Conservation (phyloP, 495 filamentous ascomycete genomes). For the Aspergillus biplanus region DNA sequence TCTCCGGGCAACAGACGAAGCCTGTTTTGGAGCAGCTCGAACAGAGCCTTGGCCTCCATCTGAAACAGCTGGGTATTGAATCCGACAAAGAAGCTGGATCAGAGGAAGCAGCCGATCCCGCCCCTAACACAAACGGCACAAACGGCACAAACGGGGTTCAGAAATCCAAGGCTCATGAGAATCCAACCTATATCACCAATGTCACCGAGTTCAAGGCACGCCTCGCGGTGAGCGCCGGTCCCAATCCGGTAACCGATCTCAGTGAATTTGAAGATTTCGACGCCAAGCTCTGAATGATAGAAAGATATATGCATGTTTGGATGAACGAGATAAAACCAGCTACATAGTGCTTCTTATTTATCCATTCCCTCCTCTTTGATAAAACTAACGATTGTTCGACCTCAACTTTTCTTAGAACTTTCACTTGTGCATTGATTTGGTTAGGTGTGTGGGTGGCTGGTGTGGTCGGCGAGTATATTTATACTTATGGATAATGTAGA, state of each 20-base stretch:
- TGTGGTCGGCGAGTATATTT: slow-evolving; percentile 7
- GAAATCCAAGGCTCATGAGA: slow-evolving; percentile 22
- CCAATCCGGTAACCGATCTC: slow-evolving; percentile 71
- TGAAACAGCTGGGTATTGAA: slow-evolving; percentile 46
- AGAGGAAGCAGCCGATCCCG: slow-evolving; percentile 24
- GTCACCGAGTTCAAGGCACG: slow-evolving; percentile 77
- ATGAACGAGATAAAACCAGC: background rate
- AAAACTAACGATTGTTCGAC: background rate
- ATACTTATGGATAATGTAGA: slow-evolving; percentile 2
- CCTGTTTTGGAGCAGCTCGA: slow-evolving; percentile 50
- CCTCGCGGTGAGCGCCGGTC: slow-evolving; percentile 67
- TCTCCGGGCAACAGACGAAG: slow-evolving; percentile 46
- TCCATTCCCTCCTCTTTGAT: background rate
- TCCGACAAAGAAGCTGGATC: slow-evolving; percentile 26
- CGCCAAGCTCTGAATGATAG: slow-evolving; percentile 65
- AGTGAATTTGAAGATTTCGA: slow-evolving; percentile 82
- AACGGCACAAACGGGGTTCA: slow-evolving; percentile 32
- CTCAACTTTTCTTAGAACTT: background rate
- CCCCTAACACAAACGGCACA: slow-evolving; percentile 2
- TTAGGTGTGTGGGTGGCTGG: slow-evolving; percentile 2
- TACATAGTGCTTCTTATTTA: background rate
- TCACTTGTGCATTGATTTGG: slow-evolving; percentile 12
- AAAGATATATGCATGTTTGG: background rate
- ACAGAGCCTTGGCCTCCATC: slow-evolving; percentile 40
- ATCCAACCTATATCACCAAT: slow-evolving; percentile 64